Conservation (phyloP, 2,329 filamentous ascomycete species). For the Dothideomycetes sp. region DNA sequence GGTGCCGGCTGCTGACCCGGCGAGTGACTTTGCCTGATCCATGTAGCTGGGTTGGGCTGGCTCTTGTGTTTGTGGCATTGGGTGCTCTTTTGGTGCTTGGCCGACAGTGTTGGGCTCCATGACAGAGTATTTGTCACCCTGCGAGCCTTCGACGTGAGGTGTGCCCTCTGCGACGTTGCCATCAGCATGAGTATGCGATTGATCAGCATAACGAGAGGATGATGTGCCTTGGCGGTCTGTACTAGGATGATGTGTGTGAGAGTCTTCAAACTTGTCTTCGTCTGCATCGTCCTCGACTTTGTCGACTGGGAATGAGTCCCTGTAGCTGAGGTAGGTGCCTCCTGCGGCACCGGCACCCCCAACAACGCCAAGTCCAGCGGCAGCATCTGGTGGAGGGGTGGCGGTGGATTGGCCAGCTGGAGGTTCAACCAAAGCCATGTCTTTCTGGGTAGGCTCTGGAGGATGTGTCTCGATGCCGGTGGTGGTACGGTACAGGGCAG, state of each 20-base stretch:
- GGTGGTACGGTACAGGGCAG: conserved; percentile 10
- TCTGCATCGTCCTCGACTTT: conserved; percentile 15
- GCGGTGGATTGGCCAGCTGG: conserved; percentile 3
- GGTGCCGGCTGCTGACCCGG: conserved; percentile 16
- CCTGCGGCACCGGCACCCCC: neutral
- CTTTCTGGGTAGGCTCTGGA: conserved; percentile 9
- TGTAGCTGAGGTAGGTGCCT: conserved; percentile 1
- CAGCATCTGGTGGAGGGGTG: conserved; percentile 2
- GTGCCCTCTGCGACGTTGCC: conserved; percentile 32
- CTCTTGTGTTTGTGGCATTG: conserved; percentile 20
- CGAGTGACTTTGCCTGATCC: conserved; percentile 32
- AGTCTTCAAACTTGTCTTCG: neutral
- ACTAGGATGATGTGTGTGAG: conserved; percentile 1
- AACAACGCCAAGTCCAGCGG: conserved; percentile 5
- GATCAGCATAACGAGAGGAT: conserved; percentile 28
- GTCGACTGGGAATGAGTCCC: conserved; percentile 19
- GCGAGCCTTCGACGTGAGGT: conserved; percentile 29
- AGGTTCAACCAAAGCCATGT: conserved; percentile 1
- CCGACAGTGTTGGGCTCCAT: conserved; percentile 39
- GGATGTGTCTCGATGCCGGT: conserved; percentile 15
- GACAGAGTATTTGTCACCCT: conserved; percentile 32
- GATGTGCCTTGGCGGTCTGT: conserved; percentile 27
- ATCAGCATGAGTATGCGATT: conserved; percentile 31
- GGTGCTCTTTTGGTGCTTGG: conserved; percentile 37
- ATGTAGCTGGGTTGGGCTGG: conserved; percentile 24